Evolutionary conservation across 352 stramenopile species (phyloP).

Genomic region (Halophytophthora batemanensis): DNA sequence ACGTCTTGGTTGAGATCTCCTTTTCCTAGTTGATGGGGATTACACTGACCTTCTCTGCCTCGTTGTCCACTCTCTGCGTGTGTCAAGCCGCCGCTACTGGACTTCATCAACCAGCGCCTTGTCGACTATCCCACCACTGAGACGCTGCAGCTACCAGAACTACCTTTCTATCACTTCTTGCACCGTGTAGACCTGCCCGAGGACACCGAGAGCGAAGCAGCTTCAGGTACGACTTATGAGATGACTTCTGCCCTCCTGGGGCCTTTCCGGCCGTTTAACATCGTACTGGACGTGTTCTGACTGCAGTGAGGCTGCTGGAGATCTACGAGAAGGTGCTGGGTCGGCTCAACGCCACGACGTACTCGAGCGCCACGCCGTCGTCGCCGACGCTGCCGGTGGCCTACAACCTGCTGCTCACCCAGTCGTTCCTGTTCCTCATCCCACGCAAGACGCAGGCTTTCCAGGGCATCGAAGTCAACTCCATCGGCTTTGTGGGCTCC

Average conservation of each 20-base stretch:
- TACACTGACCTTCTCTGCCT: background rate
- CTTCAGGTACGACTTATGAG: slow-evolving; percentile 24
- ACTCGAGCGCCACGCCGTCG: slow-evolving; percentile 12
- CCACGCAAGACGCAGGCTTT: slow-evolving; percentile 49
- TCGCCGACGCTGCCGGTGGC: slow-evolving; percentile 31
- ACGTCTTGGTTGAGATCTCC: background rate
- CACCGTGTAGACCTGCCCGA: slow-evolving; percentile 47
- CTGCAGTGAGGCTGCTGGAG: slow-evolving; percentile 28
- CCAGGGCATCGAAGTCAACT: slow-evolving; percentile 80
- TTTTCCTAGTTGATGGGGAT: background rate
- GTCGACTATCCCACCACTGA: slow-evolving; percentile 26
- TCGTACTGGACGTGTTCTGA: background rate
- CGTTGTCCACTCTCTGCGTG: slow-evolving; percentile 1
- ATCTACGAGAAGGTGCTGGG: slow-evolving; percentile 51
- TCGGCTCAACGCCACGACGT: slow-evolving; percentile 38
- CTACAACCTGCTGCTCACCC: slow-evolving; percentile 80
- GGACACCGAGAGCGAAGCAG: slow-evolving; percentile 37
- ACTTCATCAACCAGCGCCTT: slow-evolving; percentile 66
- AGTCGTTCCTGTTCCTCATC: slow-evolving; percentile 69
- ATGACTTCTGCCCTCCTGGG: background rate
- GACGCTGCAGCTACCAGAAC: slow-evolving; percentile 53
- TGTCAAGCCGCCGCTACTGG: slow-evolving; percentile 60
- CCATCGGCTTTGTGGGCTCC: slow-evolving; percentile 79
- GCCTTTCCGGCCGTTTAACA: background rate
- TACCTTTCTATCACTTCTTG: slow-evolving; percentile 75